Evolutionary conservation across 495 filamentous ascomycete genomes (phyloP).

Genomic region (Hyaloscypha hepaticicola): DNA sequence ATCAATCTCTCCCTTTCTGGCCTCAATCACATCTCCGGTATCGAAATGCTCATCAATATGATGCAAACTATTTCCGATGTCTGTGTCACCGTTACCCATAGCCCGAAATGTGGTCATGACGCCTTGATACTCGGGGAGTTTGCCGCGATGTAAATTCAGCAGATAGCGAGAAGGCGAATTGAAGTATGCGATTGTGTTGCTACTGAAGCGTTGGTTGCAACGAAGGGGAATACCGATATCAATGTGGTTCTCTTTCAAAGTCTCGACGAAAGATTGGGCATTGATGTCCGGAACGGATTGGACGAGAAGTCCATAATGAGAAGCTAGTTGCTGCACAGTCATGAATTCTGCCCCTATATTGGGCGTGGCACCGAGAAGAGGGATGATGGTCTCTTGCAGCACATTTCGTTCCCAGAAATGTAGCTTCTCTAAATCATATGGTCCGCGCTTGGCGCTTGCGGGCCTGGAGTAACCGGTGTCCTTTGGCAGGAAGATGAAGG

Average conservation of each 20-base stretch:
- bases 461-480: too few species aligned
- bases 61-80: slow-evolving; percentile 2
- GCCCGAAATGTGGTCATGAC: slow-evolving; percentile 4
- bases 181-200: not conserved
- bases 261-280: not conserved
- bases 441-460: too few species aligned
- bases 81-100: not conserved
- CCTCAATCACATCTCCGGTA: not conserved
- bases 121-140: not conserved
- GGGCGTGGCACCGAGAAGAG: too few species aligned
- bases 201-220: slow-evolving; percentile 1
- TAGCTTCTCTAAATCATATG: too few species aligned
- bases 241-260: not conserved
- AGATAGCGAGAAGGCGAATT: not conserved
- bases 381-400: too few species aligned
- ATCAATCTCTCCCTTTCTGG: not conserved
- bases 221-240: slow-evolving; percentile 1
- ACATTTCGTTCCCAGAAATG: too few species aligned
- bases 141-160: slow-evolving; percentile 9
- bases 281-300: not conserved
- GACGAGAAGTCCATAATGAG: not conserved
- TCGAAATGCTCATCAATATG: slow-evolving; percentile 8
- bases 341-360: not conserved
- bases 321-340: not conserved
- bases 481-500: too few species aligned